Evolutionary conservation across 495 filamentous ascomycete genomes (phyloP).

Genomic region (Xylaria intraflava): DNA sequence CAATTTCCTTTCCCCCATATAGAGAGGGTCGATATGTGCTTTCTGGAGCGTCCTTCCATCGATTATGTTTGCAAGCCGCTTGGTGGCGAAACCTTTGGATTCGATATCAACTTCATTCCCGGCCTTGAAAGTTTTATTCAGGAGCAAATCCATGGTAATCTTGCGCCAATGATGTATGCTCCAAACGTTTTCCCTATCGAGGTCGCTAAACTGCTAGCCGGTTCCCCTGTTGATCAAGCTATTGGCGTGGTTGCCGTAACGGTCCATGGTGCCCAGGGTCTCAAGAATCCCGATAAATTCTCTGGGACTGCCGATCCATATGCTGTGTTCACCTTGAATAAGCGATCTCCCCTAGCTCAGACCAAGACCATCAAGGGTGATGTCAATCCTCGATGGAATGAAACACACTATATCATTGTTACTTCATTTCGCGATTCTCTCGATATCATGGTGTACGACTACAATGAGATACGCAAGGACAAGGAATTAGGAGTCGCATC

Average conservation of each 20-base stretch:
- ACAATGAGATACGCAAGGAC: conserved; percentile 92
- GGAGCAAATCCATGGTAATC: conserved; percentile 88
- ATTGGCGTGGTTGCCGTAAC: conserved; percentile 92
- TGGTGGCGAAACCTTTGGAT: conserved; percentile 88
- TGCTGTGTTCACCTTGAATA: conserved; percentile 77
- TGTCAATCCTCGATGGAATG: conserved; percentile 86
- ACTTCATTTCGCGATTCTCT: conserved; percentile 81
- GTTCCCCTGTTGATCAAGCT: conserved; percentile 86
- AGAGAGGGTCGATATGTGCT: conserved; percentile 85
- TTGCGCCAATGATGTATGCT: conserved; percentile 93
- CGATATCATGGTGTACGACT: conserved; percentile 79
- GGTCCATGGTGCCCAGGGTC: conserved; percentile 78
- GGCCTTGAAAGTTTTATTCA: conserved; percentile 88
- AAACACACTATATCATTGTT: conserved; percentile 91
- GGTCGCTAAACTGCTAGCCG: conserved; percentile 97
- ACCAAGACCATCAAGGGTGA: conserved; percentile 85
- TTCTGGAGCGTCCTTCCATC: conserved; percentile 64
- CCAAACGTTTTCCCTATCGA: conserved; percentile 98
- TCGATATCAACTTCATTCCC: conserved; percentile 98
- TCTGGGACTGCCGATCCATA: conserved; percentile 93
- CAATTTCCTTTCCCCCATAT: conserved; percentile 94
- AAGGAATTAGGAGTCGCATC: conserved; percentile 85
- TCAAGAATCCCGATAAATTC: conserved; percentile 94
- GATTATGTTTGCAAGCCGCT: conserved; percentile 98
- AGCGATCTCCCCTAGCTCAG: conserved; percentile 67